Evolutionary conservation across 2,329 filamentous ascomycete species (phyloP).

Genomic region (Dactylellina sp.): DNA sequence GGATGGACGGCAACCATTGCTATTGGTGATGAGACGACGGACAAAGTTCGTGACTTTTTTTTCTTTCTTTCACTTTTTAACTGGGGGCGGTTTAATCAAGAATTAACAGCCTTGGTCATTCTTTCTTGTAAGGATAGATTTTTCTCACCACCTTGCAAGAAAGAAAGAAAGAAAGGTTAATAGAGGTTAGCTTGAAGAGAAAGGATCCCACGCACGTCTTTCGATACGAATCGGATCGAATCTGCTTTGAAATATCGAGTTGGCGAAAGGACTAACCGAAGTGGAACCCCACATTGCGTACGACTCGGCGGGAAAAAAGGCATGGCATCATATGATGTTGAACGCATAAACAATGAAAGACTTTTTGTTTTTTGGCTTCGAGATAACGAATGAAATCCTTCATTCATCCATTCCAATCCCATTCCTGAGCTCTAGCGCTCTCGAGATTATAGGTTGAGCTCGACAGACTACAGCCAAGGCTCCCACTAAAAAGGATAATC

Average conservation of each 20-base stretch:
- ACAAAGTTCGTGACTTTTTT: neutral
- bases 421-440: constrained; percentile 21
- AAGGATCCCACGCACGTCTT: neutral
- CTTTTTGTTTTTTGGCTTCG: neutral
- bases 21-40: constrained; percentile 38
- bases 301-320: neutral
- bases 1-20: constrained; percentile 46
- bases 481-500: too few species aligned
- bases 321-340: constrained; percentile 19
- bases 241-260: constrained; percentile 9
- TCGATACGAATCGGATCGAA: constrained; percentile 16
- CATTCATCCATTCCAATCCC: neutral
- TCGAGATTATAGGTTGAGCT: neutral
- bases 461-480: neutral
- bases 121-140: neutral
- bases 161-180: neutral
- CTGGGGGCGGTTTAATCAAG: neutral
- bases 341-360: constrained; percentile 23
- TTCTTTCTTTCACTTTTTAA: neutral
- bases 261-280: constrained; percentile 6
- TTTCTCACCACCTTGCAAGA: constrained; percentile 27
- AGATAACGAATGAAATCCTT: constrained; percentile 17
- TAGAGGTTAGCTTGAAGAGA: neutral
- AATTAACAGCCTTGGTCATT: neutral
- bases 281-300: constrained; percentile 16